Conservation (phyloP, 2,329 filamentous ascomycete species). For the Davidsoniella neocaledoniae region DNA sequence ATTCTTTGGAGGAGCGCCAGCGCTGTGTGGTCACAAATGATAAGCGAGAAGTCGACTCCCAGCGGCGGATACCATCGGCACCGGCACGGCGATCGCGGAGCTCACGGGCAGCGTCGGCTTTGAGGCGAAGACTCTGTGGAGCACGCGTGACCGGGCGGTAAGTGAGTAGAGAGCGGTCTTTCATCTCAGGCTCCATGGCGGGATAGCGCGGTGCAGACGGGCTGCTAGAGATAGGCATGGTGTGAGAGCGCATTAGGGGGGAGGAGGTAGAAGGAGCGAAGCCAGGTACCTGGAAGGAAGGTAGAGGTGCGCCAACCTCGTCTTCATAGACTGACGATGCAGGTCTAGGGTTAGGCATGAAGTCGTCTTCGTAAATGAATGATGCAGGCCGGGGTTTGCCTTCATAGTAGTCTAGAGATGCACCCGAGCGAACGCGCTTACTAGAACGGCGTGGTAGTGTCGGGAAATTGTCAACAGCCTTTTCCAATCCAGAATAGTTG, state of each 20-base stretch:
- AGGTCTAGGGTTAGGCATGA: not conserved
- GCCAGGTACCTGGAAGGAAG: not conserved
- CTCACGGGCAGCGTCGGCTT: not conserved
- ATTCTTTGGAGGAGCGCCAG: not conserved
- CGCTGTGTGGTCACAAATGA: conserved; percentile 3
- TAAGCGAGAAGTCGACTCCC: not conserved
- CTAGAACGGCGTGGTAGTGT: conserved; percentile 1
- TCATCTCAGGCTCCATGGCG: conserved; percentile 2
- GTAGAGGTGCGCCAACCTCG: not conserved
- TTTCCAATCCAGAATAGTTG: not conserved
- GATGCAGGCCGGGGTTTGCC: not conserved
- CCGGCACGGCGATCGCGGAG: not conserved
- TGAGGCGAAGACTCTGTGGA: not conserved
- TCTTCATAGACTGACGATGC: not conserved
- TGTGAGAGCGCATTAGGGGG: not conserved
- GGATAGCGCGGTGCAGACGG: not conserved
- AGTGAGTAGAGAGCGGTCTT: conserved; percentile 1
- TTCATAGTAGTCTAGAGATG: not conserved
- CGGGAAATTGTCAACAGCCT: not conserved
- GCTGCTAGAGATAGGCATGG: not conserved
- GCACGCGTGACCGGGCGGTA: conserved; percentile 4
- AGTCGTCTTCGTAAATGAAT: too few relatives aligned
- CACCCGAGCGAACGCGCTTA: not conserved
- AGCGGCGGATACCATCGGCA: not conserved
- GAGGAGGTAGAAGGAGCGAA: not conserved